Evolutionary conservation across 2,329 filamentous ascomycete species (phyloP).

Genomic region (Sporothrix sp.): DNA sequence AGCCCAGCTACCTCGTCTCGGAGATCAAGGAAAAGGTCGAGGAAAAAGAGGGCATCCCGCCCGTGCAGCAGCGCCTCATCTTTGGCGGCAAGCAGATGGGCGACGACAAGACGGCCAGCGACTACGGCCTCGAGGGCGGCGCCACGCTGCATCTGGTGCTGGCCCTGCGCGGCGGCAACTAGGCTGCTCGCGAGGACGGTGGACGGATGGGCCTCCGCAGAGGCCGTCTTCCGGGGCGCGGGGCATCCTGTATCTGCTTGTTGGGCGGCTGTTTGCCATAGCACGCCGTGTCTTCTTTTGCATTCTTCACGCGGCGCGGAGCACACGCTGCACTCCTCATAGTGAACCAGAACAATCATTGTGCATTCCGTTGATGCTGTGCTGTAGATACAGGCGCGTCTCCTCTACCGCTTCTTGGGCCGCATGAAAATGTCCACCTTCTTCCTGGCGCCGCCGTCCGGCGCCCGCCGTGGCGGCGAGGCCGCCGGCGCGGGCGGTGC

Average conservation of each 20-base stretch:
- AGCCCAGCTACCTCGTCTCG: constrained; percentile 85
- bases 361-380: background rate
- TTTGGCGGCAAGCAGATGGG: constrained; percentile 98
- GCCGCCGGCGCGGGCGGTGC: background rate
- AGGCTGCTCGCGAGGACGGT: too few relatives aligned
- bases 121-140: constrained; percentile 85
- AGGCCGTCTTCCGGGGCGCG: too few relatives aligned
- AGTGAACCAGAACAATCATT: too few relatives aligned
- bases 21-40: constrained; percentile 99
- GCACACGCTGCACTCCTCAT: too few relatives aligned
- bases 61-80: constrained; percentile 91
- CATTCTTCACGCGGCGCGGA: too few relatives aligned
- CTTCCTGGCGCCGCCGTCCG: constrained; percentile 28
- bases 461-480: background rate
- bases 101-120: constrained; percentile 85
- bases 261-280: too few relatives aligned
- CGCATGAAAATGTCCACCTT: constrained; percentile 44
- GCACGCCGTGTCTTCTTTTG: too few relatives aligned
- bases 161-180: constrained; percentile 75
- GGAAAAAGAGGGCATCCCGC: constrained; percentile 97
- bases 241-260: too few relatives aligned
- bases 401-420: constrained; percentile 29
- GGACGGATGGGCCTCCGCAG: too few relatives aligned
- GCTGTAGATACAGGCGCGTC: too few relatives aligned
- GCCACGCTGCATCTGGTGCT: constrained; percentile 93